Percentiles rank a stretch among this genome's conserved stretches.
Evolutionary conservation across 2,329 filamentous ascomycete genomes (phyloP).

Genomic region (Pseudogymnoascus sp.): DNA sequence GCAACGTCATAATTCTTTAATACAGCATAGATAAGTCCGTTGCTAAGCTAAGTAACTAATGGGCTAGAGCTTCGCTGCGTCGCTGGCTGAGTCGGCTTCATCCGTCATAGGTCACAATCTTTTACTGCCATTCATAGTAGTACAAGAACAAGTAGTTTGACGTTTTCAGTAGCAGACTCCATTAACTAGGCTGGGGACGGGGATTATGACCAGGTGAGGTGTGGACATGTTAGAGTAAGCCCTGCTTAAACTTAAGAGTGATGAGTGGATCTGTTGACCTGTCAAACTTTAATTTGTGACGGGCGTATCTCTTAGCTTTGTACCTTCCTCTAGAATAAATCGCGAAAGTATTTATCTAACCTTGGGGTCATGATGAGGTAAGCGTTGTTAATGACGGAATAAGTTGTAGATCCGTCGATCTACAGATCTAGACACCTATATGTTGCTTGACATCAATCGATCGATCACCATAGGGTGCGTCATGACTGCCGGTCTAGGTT

Average conservation of each 20-base stretch:
- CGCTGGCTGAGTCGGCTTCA: not conserved
- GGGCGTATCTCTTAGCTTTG: not conserved
- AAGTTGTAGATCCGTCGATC: too few species aligned
- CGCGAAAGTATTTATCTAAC: not conserved
- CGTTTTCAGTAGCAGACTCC: not conserved
- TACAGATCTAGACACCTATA: too few species aligned
- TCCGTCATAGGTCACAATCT: not conserved
- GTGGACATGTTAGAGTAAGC: not conserved
- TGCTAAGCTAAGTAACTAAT: not conserved
- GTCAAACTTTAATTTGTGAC: not conserved
- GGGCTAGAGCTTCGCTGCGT: not conserved
- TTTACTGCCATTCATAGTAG: not conserved
- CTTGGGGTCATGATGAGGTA: not conserved
- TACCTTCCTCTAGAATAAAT: not conserved
- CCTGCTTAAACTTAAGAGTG: not conserved
- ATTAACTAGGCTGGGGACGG: not conserved
- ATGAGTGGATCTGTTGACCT: not conserved
- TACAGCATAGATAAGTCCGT: not conserved
- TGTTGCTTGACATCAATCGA: too few species aligned
- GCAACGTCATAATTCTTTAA: not conserved
- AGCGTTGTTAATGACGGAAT: not conserved
- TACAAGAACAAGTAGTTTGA: not conserved
- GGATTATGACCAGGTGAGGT: not conserved
- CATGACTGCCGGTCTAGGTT: too few species aligned
- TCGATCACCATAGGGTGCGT: too few species aligned